Evolutionary conservation across 2,329 filamentous ascomycete species (phyloP).

Genomic region (Colletotrichum sp.): DNA sequence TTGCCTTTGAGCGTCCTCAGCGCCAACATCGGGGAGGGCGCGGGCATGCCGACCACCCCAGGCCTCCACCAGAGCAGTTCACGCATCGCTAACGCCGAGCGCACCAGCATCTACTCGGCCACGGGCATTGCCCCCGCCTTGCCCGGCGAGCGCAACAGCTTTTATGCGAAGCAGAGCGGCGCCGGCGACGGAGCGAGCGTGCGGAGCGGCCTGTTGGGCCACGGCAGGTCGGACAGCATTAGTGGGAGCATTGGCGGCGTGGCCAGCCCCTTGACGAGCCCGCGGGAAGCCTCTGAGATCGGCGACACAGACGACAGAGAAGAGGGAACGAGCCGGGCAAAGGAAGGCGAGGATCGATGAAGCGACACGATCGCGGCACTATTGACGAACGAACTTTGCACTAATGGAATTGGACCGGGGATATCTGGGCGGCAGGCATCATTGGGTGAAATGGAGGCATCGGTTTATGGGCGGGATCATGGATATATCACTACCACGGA

Average conservation of each 20-base stretch:
- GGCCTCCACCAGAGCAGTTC: constrained; percentile 58
- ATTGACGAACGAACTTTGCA: constrained; percentile 6
- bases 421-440: background rate
- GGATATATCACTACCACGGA: constrained; percentile 6
- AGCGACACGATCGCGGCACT: background rate
- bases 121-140: constrained; percentile 71
- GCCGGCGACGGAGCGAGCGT: constrained; percentile 76
- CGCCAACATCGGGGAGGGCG: constrained; percentile 64
- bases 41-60: constrained; percentile 48
- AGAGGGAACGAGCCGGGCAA: constrained; percentile 33
- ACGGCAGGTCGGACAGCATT: constrained; percentile 82
- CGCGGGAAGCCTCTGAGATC: constrained; percentile 44
- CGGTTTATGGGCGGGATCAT: background rate
- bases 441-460: background rate
- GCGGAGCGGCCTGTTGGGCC: constrained; percentile 77
- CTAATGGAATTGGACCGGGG: background rate
- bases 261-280: constrained; percentile 67
- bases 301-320: constrained; percentile 33
- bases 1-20: constrained; percentile 81
- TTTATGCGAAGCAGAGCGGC: constrained; percentile 69
- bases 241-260: constrained; percentile 73
- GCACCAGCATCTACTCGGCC: constrained; percentile 83
- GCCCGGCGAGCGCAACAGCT: constrained; percentile 79
- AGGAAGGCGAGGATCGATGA: constrained; percentile 28
- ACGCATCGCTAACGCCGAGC: constrained; percentile 51